Evolutionary conservation across 2,329 filamentous ascomycete species (phyloP).

Genomic region (Trichoderma pleuroti): DNA sequence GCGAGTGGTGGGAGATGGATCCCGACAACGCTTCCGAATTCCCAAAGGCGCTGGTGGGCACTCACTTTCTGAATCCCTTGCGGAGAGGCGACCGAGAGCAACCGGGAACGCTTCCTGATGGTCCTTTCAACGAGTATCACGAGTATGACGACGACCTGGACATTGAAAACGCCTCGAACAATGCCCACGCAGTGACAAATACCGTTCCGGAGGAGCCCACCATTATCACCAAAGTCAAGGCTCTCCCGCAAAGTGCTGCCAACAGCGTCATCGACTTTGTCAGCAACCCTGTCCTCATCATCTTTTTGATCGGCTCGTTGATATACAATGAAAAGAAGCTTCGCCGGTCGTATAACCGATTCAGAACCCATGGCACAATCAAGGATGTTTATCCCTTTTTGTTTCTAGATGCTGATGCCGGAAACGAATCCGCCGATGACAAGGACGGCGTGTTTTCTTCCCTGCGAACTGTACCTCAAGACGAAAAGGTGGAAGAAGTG

Average conservation of each 20-base stretch:
- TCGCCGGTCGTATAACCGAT: constrained; percentile 37
- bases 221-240: constrained; percentile 49
- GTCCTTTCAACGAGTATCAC: not conserved
- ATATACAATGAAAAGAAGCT: constrained; percentile 47
- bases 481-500: not conserved
- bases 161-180: constrained; percentile 29
- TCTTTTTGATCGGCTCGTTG: constrained; percentile 42
- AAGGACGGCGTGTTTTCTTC: not conserved
- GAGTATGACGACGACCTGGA: constrained; percentile 32
- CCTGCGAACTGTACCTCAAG: not conserved
- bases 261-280: constrained; percentile 53
- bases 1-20: constrained; percentile 49
- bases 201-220: constrained; percentile 36
- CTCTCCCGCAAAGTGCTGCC: constrained; percentile 48
- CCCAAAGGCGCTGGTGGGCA: constrained; percentile 64
- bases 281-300: constrained; percentile 51
- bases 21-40: constrained; percentile 46
- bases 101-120: constrained; percentile 36
- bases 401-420: not conserved
- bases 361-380: constrained; percentile 30
- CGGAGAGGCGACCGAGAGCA: constrained; percentile 33
- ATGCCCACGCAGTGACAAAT: constrained; percentile 27
- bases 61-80: constrained; percentile 57
- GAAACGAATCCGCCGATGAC: constrained; percentile 2
- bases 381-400: constrained; percentile 24